These are phyloP conservation scores for Sporothrix phasma DNA, from an alignment of 2,329 filamentous ascomycete species.

Conservation along the genomic window DNA sequence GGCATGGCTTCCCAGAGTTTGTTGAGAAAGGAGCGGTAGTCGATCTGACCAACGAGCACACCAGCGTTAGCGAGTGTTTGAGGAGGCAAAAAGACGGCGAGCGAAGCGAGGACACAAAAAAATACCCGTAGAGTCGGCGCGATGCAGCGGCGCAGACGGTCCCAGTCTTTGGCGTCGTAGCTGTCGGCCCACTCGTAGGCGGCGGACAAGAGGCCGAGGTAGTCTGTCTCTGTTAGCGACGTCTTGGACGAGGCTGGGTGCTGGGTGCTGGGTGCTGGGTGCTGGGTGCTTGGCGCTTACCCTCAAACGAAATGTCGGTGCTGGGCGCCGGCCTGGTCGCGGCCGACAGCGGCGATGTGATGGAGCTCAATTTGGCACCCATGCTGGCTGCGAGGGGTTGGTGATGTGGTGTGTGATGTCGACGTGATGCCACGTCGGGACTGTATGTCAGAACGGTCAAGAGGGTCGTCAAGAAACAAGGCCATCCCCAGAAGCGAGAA, in stretches of 20 bases:
- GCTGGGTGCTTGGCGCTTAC: too few relatives aligned
- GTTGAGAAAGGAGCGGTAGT: constrained; percentile 58
- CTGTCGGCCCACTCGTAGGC: constrained; percentile 55
- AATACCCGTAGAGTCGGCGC: constrained; percentile 46
- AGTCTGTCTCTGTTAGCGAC: constrained; percentile 30
- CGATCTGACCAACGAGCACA: constrained; percentile 38
- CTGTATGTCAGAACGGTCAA: background rate
- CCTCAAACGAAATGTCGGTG: constrained; percentile 17
- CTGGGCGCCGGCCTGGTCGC: background rate
- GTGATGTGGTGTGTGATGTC: background rate
- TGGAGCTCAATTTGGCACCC: constrained; percentile 14
- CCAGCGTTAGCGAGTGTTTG: background rate
- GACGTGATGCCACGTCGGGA: too few relatives aligned
- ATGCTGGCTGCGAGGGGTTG: constrained; percentile 1
- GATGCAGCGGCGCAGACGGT: constrained; percentile 48
- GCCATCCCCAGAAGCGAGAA: background rate
- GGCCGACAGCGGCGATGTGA: background rate
- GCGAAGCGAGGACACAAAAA: background rate
- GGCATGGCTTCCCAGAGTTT: constrained; percentile 52
- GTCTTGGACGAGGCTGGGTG: background rate
- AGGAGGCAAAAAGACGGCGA: background rate
- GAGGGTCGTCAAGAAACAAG: background rate
- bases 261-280: too few relatives aligned
- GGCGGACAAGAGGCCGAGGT: constrained; percentile 38
- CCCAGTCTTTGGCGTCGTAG: constrained; percentile 59